These are phyloP conservation scores for Coprinopsis cinerea DNA, from an alignment of 768 basidiomycete species.

Conservation along the genomic window DNA sequence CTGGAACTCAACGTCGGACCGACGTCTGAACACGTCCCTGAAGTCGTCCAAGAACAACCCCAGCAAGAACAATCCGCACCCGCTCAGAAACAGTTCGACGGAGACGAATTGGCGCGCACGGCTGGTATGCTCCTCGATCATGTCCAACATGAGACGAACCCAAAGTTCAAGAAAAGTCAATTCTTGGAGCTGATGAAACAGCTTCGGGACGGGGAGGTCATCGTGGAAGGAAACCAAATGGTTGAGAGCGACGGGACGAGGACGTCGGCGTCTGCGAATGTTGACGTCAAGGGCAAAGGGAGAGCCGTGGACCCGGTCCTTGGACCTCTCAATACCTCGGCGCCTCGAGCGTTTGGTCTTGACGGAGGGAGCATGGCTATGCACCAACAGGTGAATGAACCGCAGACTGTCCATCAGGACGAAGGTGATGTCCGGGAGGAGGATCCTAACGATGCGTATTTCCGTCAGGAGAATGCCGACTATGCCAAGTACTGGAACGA, in stretches of 20 bases:
- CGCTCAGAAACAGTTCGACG: slow-evolving; percentile 27
- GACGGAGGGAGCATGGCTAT: not conserved
- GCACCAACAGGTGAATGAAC: slow-evolving; percentile 7
- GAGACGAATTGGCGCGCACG: slow-evolving; percentile 73
- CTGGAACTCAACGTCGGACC: slow-evolving; percentile 40
- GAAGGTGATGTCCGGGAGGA: slow-evolving; percentile 16
- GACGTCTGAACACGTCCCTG: slow-evolving; percentile 12
- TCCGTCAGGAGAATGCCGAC: slow-evolving; percentile 65
- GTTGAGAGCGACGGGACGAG: slow-evolving; percentile 45
- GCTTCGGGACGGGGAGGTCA: slow-evolving; percentile 70
- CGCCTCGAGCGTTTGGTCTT: not conserved
- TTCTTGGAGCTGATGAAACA: slow-evolving; percentile 86
- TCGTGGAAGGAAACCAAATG: slow-evolving; percentile 75
- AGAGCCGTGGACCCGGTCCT: slow-evolving; percentile 31
- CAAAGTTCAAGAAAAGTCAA: slow-evolving; percentile 79
- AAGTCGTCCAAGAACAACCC: slow-evolving; percentile 21
- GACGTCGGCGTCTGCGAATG: slow-evolving; percentile 15
- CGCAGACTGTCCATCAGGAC: slow-evolving; percentile 5
- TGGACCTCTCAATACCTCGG: not conserved
- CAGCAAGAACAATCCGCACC: slow-evolving; percentile 14
- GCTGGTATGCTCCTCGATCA: slow-evolving; percentile 74
- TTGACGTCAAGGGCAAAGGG: slow-evolving; percentile 67
- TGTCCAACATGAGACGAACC: slow-evolving; percentile 69
- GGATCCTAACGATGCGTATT: slow-evolving; percentile 61
- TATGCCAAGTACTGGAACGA: slow-evolving; percentile 56